phyloP scores from a whole-genome alignment of 116 monocot genomes.

The Phalaenopsis hybrid region DNA sequence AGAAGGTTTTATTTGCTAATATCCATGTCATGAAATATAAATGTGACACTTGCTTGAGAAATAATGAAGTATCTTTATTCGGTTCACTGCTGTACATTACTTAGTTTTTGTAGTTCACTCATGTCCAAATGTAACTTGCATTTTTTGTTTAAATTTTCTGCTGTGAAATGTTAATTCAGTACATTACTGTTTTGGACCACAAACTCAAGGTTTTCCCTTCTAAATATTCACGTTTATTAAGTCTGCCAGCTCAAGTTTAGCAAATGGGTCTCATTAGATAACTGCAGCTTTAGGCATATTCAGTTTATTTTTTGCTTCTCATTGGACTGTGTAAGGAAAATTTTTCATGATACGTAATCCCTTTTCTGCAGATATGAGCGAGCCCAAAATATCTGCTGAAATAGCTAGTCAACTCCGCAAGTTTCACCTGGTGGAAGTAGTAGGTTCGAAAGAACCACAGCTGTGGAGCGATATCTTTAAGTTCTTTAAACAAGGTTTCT shows the following conservation, averaged over 20 bases:
- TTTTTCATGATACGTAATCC: not conserved
- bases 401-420: slow-evolving; percentile 68
- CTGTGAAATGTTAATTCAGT: not conserved
- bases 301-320: not conserved
- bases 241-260: not conserved
- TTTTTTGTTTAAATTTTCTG: not conserved
- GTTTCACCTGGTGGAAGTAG: too few relatives aligned
- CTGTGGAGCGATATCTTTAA: too few relatives aligned
- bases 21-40: not conserved
- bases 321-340: not conserved
- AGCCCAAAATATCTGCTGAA: slow-evolving; percentile 63
- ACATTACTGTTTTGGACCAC: not conserved
- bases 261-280: not conserved
- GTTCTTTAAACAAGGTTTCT: slow-evolving; percentile 50
- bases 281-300: not conserved
- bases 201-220: not conserved
- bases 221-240: not conserved
- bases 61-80: not conserved
- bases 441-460: too few relatives aligned
- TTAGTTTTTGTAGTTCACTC: not conserved
- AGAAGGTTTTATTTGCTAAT: too few relatives aligned
- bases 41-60: not conserved
- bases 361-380: slow-evolving; percentile 66
- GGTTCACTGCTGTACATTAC: not conserved
- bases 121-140: not conserved